Base-by-base conservation (phyloP, 371 early-diverging fungal genomes). In the Mortierella sp. region DNA sequence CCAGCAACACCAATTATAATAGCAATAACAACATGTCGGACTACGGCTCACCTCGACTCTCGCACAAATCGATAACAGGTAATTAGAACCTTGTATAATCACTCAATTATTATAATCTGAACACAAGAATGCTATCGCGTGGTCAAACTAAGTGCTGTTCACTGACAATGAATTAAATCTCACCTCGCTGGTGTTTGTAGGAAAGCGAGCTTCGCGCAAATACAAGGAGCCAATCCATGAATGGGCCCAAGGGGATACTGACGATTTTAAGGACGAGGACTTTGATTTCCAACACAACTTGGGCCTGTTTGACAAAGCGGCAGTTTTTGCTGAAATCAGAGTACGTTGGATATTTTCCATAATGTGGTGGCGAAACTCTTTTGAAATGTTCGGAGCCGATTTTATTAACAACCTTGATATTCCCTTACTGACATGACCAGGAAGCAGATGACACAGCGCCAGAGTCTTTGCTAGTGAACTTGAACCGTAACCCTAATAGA, bases 241-340 rank as follows among this genome's bases (percentile, higher is more conserved):
- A 14, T 90, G 90, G 91, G 89, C 89, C 26, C 85, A 86, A 49
- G 89, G 88, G 18, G 91, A 92, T 74, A 91, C 89, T 6, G 83
- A 87, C 30, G 87, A 86, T 28, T 90, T 89, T 40, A 85, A 83
- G 63, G 88, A 87, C 39, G 86, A 93, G 49, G 95, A 94, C 66
- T 96, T 96, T 86, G 95, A 95, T 73, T 95, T 95, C 72, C 93
- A 94, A 77, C 90, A 90, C 37, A 92, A 93, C 68, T 76, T 96
- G 35, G 80, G 86, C n/a, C 88, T 90, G 84, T 93, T 93, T 89
- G 91, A 96, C 73, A 96, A 96, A 86, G 86, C 87, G 30, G 88
- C 88, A 55, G 90, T 94, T 61, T 96, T 94, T 91, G 94, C 89
- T 20, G 93, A 95, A 75, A 94, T 96, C 47, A 86, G 92, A 73